Base-by-base conservation (phyloP, 2,329 filamentous ascomycete species). In the Colletotrichum tabaci region DNA sequence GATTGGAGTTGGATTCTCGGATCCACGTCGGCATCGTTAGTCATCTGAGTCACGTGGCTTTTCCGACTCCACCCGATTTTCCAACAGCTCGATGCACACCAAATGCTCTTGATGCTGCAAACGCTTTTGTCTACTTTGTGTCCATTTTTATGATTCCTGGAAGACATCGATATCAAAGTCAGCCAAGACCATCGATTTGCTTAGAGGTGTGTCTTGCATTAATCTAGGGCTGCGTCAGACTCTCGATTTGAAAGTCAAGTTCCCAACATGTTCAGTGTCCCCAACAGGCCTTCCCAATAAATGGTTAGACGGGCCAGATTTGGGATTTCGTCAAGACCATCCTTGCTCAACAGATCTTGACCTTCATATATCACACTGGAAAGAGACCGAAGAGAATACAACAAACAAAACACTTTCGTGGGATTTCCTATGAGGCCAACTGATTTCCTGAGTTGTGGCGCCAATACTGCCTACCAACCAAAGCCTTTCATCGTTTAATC, bases 1-100 rank as follows among this genome's bases (percentile, higher is more conserved):
- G 72, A 69, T 60, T 70, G 70, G 72, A 73, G 66, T 64, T 71
- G 72, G 69, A 55, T 72, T 64, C 66, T 71, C 64, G 64, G 68
- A 16, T 66, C 67, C 62, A 71, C 67, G 40, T 63, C 60, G 65
- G 65, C 9, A 60, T 55, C 1, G 47, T 64, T 72, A 64, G 66
- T 69, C 65, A 72, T 47, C 66, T 4, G 2, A 10, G 4, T 68
- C 68, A 71, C 68, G 68, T 71, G 68, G 2, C 0, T 0, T 0
- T 0, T 6, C 60, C 58, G 65, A 69, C 65, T 69, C 69, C 69
- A 72, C 66, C 58, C 60, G 65, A 64, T 16, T 50, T 46, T 21
- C 15, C 30, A 52, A 26, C 35, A 53, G 42, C 35, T 38, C 35
- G 35, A n/a, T 38, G 61, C 35, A 52, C 35, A 23, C 21, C 35